Conservation (phyloP, 768 basidiomycete species). For the Hygrocybe punicea region DNA sequence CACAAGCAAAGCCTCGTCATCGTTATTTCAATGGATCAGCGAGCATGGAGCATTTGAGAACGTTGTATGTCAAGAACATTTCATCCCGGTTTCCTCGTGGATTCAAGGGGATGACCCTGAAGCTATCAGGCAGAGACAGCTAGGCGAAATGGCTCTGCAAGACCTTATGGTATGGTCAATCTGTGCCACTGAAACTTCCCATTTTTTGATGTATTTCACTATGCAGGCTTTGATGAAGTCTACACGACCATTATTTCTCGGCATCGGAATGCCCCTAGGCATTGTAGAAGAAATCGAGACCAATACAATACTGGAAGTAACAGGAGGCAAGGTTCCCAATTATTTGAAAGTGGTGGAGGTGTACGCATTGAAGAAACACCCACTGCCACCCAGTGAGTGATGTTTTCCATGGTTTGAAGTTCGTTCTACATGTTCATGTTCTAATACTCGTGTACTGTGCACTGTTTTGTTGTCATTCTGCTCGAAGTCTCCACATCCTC, state of each 20-base stretch:
- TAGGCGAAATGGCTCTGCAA: slow-evolving; percentile 51
- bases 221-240: slow-evolving; percentile 61
- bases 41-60: slow-evolving; percentile 58
- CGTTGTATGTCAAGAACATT: slow-evolving; percentile 54
- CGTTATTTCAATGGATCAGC: slow-evolving; percentile 54
- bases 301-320: slow-evolving; percentile 50
- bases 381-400: not conserved
- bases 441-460: no score
- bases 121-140: slow-evolving; percentile 21
- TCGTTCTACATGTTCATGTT: no score
- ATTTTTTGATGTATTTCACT: not conserved
- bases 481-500: no score
- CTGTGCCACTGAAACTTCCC: no score
- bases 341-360: not conserved
- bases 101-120: slow-evolving; percentile 36
- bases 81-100: slow-evolving; percentile 60
- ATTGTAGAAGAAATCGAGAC: slow-evolving; percentile 53
- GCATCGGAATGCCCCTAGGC: slow-evolving; percentile 53
- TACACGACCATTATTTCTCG: slow-evolving; percentile 64
- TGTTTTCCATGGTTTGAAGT: not conserved
- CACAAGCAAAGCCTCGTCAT: no score
- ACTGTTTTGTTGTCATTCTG: no score
- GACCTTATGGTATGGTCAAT: slow-evolving; percentile 48
- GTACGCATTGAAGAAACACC: not conserved
- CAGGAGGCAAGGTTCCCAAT: slow-evolving; percentile 31